A percentile compares a stretch with the other conserved stretches of the same genome.
phyloP scores from a whole-genome alignment of 176 grass and related monocot genomes.

The Elymus sibiricus region DNA sequence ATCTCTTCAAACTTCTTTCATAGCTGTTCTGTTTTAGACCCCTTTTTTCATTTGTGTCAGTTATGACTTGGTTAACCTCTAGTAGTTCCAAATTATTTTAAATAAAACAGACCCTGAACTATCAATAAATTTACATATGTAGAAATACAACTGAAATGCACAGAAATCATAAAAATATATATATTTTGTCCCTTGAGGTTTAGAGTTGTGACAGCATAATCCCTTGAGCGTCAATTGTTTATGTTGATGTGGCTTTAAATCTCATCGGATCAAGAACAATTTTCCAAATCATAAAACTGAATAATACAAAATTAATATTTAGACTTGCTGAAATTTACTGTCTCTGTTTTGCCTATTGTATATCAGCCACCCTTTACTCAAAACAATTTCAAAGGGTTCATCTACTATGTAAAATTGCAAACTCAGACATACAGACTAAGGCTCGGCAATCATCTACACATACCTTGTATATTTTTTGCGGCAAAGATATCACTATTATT shows the following conservation, averaged over 20 bases:
- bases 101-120: not conserved
- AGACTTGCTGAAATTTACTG: not conserved
- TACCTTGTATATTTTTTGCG: not conserved
- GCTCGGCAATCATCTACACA: not conserved
- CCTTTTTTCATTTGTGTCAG: not conserved
- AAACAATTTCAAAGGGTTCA: not conserved
- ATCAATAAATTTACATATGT: not conserved
- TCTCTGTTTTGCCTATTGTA: not conserved
- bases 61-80: not conserved
- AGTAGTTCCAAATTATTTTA: not conserved
- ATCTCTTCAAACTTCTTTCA: not conserved
- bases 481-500: not conserved
- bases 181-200: not conserved
- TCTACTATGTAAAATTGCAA: not conserved
- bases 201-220: not conserved
- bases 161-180: not conserved
- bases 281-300: constrained; percentile 2
- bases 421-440: not conserved
- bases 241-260: not conserved
- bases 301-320: not conserved
- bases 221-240: not conserved
- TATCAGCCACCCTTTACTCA: not conserved
- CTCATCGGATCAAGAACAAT: not conserved
- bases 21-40: not conserved
- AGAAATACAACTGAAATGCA: constrained; percentile 14